These are phyloP conservation scores for Fusarium sp. DNA, from an alignment of 2,329 filamentous ascomycete species.

Conservation along the genomic window DNA sequence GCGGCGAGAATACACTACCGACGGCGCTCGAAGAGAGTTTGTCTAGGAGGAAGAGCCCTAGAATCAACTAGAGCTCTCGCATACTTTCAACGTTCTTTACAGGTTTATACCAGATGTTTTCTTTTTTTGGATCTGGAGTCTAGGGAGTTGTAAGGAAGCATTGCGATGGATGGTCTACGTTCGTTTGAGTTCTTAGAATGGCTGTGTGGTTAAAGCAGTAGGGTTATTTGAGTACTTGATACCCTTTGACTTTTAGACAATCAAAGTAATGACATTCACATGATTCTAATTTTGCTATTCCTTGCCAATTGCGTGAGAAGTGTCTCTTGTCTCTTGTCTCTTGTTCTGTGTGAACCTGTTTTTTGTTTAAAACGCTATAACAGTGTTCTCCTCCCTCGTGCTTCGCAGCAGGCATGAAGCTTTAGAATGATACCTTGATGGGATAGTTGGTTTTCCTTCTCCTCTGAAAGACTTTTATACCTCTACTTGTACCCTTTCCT, in stretches of 20 bases:
- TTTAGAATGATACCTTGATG: neutral
- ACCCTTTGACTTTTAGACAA: slow-evolving; percentile 49
- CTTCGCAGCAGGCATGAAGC: neutral
- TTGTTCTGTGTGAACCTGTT: neutral
- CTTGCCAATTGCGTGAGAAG: neutral
- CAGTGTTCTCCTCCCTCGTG: neutral
- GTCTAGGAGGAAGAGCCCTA: slow-evolving; percentile 67
- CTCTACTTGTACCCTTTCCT: neutral
- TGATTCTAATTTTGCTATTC: slow-evolving; percentile 2
- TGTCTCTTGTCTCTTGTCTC: neutral
- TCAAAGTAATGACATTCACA: slow-evolving; percentile 34
- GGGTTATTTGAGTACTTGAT: slow-evolving; percentile 53
- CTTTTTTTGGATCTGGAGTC: slow-evolving; percentile 35
- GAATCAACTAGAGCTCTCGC: slow-evolving; percentile 54
- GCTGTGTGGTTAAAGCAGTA: slow-evolving; percentile 33
- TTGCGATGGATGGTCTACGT: slow-evolving; percentile 8
- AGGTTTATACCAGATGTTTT: neutral
- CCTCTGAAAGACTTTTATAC: too few relatives aligned
- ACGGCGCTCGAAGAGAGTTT: slow-evolving; percentile 60
- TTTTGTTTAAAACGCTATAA: neutral
- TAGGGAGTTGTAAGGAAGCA: slow-evolving; percentile 24
- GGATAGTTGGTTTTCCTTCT: neutral
- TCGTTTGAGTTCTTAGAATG: slow-evolving; percentile 27
- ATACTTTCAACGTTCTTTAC: neutral
- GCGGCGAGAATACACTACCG: slow-evolving; percentile 65